Evolutionary conservation across 2,329 filamentous ascomycete species (phyloP).

Genomic region (Bimuria novae-zelandiae): DNA sequence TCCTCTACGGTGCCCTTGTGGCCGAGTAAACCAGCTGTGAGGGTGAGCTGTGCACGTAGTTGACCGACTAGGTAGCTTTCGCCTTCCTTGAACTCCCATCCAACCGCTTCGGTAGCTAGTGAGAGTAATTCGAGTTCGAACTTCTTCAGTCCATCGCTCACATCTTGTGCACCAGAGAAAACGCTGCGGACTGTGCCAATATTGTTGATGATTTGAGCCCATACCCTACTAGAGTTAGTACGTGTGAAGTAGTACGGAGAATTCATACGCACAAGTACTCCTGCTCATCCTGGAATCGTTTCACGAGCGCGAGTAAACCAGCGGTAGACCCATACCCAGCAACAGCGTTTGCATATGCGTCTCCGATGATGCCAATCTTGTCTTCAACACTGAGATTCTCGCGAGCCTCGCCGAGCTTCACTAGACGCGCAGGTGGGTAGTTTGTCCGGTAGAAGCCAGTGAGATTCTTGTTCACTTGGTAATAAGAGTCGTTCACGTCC

Average conservation of each 20-base stretch:
- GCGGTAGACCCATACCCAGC: slow-evolving; percentile 83
- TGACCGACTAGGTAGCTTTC: slow-evolving; percentile 85
- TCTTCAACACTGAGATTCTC: slow-evolving; percentile 80
- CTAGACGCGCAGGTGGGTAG: slow-evolving; percentile 82
- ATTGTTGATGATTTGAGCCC: slow-evolving; percentile 81
- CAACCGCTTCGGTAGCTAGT: slow-evolving; percentile 75
- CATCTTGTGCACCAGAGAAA: slow-evolving; percentile 75
- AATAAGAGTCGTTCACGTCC: slow-evolving; percentile 78
- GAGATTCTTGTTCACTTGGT: slow-evolving; percentile 90
- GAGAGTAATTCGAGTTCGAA: slow-evolving; percentile 80
- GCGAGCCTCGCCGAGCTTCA: slow-evolving; percentile 77
- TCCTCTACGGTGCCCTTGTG: slow-evolving; percentile 75
- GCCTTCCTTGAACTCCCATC: slow-evolving; percentile 78
- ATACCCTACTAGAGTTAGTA: slow-evolving; percentile 61
- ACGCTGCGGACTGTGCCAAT: slow-evolving; percentile 79
- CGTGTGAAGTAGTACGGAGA: not conserved
- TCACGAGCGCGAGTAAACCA: slow-evolving; percentile 78
- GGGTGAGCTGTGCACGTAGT: slow-evolving; percentile 79
- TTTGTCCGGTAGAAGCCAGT: slow-evolving; percentile 93
- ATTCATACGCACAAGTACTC: slow-evolving; percentile 68
- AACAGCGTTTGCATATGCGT: slow-evolving; percentile 85
- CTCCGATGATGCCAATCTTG: slow-evolving; percentile 90
- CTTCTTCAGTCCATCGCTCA: slow-evolving; percentile 73
- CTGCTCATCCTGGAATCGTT: slow-evolving; percentile 80
- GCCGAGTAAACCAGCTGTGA: slow-evolving; percentile 73